Evolutionary conservation across 2,329 filamentous ascomycete genomes (phyloP), one percentile per base, ranked within the genome.

Genomic region (Zelopaecilomyces penicillatus): DNA sequence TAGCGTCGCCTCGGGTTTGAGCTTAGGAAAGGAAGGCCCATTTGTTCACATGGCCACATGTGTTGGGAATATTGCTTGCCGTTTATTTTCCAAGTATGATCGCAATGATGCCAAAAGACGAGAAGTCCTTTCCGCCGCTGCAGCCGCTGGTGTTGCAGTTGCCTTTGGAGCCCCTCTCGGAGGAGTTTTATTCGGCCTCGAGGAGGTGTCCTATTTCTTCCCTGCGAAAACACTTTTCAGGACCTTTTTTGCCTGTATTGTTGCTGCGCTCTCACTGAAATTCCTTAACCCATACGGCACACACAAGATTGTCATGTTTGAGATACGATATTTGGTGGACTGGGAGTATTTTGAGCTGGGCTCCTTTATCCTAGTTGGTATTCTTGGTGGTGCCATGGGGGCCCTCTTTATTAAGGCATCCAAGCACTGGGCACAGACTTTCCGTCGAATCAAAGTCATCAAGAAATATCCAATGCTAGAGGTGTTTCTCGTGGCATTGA

Each of bases 41-140:
- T 97, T 91, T 57, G 93, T 98, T n/a, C 93, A 98, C 63, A 95
- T 97, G 57, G 89, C 90, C 0, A 87, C 91, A 1, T 95, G 91
- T 54, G 83, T 97, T 26, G 93, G 93, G 47, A 98, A 98, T 57
- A 95, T 98, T 60, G 82, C 85, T 30, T 96, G 91, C 58, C 87
- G 93, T 58, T 64, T 97, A n/a, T 97, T 97, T 56, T 69, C 79
- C 49, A 98, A 98, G 61, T 98, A 97, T 63, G 88, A 93, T 55
- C 75, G 79, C 51, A 98, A 98, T 56, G 93, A 98, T 58, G 93
- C 82, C 43, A 98, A 98, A 65, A 76, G 93, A 51, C 82, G 93
- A 62, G 91, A 97, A 63, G 85, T 95, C 0, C 71, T 97, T n/a
- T 95, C 89, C 39, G 91, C 91, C 0, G 88, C 88, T 26, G 90